Evolutionary conservation across 1,139 yeast genomes (phyloP).

Genomic region (Suzukiozyma palmioleophila): DNA sequence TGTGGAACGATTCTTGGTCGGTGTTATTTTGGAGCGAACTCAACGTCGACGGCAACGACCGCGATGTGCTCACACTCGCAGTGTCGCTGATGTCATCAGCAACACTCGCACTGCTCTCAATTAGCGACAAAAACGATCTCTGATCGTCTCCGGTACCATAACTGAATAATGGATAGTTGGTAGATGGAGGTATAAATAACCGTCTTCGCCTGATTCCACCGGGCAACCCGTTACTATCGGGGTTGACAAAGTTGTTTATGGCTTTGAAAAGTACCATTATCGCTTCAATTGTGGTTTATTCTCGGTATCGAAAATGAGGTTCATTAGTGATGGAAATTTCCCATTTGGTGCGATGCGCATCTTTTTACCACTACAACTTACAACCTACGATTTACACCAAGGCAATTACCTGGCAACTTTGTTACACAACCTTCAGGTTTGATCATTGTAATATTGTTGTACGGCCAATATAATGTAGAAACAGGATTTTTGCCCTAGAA

Average conservation of each 20-base stretch:
- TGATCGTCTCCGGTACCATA: conserved; percentile 63
- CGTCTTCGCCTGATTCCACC: conserved; percentile 36
- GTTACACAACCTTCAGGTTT: no score
- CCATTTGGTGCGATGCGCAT: not conserved
- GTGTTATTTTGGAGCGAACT: conserved; percentile 46
- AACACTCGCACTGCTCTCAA: conserved; percentile 39
- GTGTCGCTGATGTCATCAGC: conserved; percentile 44
- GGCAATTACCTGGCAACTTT: no score
- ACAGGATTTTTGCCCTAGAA: conserved; percentile 15
- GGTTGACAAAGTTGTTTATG: conserved; percentile 41
- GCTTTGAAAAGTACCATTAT: conserved; percentile 40
- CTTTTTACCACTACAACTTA: not conserved
- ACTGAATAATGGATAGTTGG: conserved; percentile 60
- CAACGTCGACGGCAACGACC: conserved; percentile 64
- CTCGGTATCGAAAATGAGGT: not conserved
- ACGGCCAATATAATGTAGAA: no score
- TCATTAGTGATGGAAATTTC: not conserved
- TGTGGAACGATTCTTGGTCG: conserved; percentile 49
- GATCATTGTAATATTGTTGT: no score
- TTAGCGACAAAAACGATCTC: conserved; percentile 53
- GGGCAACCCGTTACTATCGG: conserved; percentile 33
- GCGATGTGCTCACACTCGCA: conserved; percentile 49
- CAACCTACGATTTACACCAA: no score
- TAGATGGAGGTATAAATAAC: conserved; percentile 66
- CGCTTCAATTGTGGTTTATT: not conserved